Percentiles rank a stretch among this genome's conserved stretches.
Evolutionary conservation across 805 yeast species (phyloP).

Genomic region (Metschnikowia matae): DNA sequence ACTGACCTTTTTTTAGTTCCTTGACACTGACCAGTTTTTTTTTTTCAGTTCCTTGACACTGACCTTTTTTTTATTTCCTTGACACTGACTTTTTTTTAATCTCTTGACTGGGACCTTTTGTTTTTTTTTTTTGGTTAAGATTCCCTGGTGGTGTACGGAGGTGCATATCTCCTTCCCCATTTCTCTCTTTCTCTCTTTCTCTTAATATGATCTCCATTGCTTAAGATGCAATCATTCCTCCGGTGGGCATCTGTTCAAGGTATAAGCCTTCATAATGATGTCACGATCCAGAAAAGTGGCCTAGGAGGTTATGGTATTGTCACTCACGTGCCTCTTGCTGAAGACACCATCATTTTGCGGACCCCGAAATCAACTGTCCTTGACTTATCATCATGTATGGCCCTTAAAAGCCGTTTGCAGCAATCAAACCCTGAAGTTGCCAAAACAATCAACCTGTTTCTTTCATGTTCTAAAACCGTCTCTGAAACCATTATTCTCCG

Average conservation of each 20-base stretch:
- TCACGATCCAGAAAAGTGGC: slow-evolving; percentile 5
- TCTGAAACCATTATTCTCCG: slow-evolving; percentile 16
- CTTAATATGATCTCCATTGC: too few relatives aligned
- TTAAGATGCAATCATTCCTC: neutral
- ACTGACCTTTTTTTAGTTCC: too few relatives aligned
- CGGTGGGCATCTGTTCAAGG: slow-evolving; percentile 8
- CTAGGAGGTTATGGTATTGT: slow-evolving; percentile 16
- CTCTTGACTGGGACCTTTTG: neutral
- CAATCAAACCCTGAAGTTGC: neutral
- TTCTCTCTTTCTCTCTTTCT: too few relatives aligned
- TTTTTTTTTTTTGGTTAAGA: too few relatives aligned
- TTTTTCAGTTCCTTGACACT: too few relatives aligned
- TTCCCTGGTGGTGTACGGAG: slow-evolving; percentile 9
- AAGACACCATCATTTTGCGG: slow-evolving; percentile 10
- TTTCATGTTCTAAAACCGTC: neutral
- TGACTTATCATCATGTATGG: slow-evolving; percentile 7
- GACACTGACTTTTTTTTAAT: too few relatives aligned
- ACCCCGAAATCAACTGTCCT: slow-evolving; percentile 9
- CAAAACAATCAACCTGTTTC: neutral
- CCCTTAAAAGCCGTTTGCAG: neutral
- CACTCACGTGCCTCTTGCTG: slow-evolving; percentile 1
- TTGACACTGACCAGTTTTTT: too few relatives aligned
- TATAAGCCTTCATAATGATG: slow-evolving; percentile 4
- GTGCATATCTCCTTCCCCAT: neutral
- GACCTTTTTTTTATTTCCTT: too few relatives aligned